Conservation (phyloP, 306 rosid genomes). For the Quercus agrifolia region DNA sequence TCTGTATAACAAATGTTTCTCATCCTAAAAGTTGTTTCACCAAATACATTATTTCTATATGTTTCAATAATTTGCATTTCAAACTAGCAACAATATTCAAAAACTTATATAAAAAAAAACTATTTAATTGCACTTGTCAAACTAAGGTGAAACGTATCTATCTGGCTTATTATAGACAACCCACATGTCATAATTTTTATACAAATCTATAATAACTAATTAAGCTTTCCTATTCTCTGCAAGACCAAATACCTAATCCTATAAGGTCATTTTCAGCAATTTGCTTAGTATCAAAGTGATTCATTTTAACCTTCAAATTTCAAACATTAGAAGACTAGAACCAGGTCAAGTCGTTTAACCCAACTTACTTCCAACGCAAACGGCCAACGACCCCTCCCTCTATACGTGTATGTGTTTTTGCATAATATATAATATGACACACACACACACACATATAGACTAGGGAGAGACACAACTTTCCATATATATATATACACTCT, state of each 20-base stretch:
- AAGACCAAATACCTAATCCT: neutral
- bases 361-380: conserved; percentile 24
- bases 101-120: too few relatives aligned
- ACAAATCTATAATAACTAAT: neutral
- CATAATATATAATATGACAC: neutral
- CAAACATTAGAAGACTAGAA: neutral
- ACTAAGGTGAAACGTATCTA: neutral
- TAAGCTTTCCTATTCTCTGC: neutral
- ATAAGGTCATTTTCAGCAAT: neutral
- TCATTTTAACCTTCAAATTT: neutral
- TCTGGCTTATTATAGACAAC: neutral
- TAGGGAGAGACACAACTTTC: neutral
- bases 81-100: too few relatives aligned
- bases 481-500: neutral
- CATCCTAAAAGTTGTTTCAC: too few relatives aligned
- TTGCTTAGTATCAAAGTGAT: neutral
- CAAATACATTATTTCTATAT: too few relatives aligned
- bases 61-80: too few relatives aligned
- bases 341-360: conserved; percentile 31
- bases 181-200: neutral
- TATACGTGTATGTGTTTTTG: neutral
- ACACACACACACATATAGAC: neutral
- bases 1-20: too few relatives aligned
- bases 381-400: conserved; percentile 14
- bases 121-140: too few relatives aligned